Conservation (phyloP, 192 early-diverging fungal genomes). For the Podila minutissima region DNA sequence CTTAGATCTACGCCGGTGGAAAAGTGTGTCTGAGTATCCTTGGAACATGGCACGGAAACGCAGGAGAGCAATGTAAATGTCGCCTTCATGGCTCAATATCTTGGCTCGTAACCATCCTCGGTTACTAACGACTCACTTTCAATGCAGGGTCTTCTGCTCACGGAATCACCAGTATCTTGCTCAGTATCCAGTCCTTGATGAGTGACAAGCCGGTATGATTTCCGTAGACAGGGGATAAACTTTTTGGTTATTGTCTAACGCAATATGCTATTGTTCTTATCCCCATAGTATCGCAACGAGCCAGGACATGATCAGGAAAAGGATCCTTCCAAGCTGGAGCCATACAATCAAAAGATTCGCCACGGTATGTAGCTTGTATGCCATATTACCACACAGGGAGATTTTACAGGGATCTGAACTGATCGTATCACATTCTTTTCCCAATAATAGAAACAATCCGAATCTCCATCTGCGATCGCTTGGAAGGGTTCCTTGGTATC, state of each 20-base stretch:
- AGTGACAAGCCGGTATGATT: conserved; percentile 58
- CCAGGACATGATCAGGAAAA: conserved; percentile 64
- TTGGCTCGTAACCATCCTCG: not conserved
- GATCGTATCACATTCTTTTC: not conserved
- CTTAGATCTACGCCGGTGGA: conserved; percentile 55
- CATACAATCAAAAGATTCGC: conserved; percentile 69
- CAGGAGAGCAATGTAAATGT: conserved; percentile 61
- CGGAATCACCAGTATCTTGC: conserved; percentile 64
- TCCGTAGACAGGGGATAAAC: not conserved
- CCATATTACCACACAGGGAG: not conserved
- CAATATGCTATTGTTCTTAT: not conserved
- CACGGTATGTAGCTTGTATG: conserved; percentile 52
- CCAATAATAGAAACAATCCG: conserved; percentile 63
- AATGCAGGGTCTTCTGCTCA: conserved; percentile 62
- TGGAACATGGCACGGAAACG: conserved; percentile 68
- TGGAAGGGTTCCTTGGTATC: conserved; percentile 60
- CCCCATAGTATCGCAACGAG: conserved; percentile 64
- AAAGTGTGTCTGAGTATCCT: conserved; percentile 69
- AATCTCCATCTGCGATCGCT: conserved; percentile 65
- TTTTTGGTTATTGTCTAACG: conserved; percentile 1
- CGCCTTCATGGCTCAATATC: too few relatives aligned
- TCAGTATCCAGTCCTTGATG: conserved; percentile 72
- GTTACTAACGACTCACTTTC: not conserved
- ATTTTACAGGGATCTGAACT: not conserved
- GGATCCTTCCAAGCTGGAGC: conserved; percentile 55